Base-by-base conservation (phyloP, 768 basidiomycete species). In the Sistotremastrum suecicum region DNA sequence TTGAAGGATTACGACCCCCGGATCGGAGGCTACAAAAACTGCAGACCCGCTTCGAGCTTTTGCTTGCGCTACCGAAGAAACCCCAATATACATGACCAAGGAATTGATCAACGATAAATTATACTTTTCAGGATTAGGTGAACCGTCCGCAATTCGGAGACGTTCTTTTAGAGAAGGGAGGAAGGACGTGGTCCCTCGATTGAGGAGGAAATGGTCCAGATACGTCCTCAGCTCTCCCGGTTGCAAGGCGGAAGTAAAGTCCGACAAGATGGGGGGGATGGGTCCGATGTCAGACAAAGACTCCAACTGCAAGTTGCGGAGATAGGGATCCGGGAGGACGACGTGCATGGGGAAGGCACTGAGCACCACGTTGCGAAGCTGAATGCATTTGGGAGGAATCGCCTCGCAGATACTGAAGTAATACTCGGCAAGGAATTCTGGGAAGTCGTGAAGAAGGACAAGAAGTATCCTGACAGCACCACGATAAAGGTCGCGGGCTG, bases 381-480 rank as follows among this genome's bases (percentile, higher is more conserved):
- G 95, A 48, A 94, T 80, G 72, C 92, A 97, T 51, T 83, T 78
- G 30, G 82, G 71, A 40, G 95, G 95, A 50, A 99, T 87, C 49
- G 76, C 83, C 52, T 98, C 94, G 58, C 90, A 89, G 33, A 99
- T 78, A 38, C 88, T 83, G 66, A 94, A 92, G 64, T 97, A 94
- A 60, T 92, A 90, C 66, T 92, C 90, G 61, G 83, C 88, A 50
- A 98, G 71, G 70, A 98, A 98, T 50, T 97, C 95, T 43, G 95
- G 95, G 71, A 98, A 98, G 64, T 98, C 95, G 63, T 99, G 92
- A 12, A 99, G 77, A 43, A 99, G 80, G 48, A 98, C 90, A 41
- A 99, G 75, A 41, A 99, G 77, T 32, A 99, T 73, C 34, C 92
- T 79, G 40, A 95, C 70, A 20, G 90, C 76, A 20, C 90, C 95